Conservation (phyloP, 2,329 filamentous ascomycete species). For the Ceratocystis ficicola region DNA sequence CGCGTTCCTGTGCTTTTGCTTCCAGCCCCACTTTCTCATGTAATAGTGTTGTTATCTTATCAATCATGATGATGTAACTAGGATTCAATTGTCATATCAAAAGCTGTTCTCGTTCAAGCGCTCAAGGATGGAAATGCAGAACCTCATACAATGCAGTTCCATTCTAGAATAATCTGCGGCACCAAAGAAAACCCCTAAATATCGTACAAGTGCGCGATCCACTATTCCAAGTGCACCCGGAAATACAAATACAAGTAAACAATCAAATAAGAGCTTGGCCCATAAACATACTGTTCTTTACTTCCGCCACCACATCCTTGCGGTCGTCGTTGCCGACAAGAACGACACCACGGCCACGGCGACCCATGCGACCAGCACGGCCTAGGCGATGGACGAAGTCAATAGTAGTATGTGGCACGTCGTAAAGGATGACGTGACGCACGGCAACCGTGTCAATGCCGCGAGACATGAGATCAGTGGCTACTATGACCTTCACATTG, state of each 20-base stretch:
- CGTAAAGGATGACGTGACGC: conserved; percentile 82
- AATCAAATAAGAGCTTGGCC: conserved; percentile 61
- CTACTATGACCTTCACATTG: conserved; percentile 84
- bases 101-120: no score
- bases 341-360: conserved; percentile 78
- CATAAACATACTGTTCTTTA: conserved; percentile 78
- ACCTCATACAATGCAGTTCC: no score
- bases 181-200: not conserved
- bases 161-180: no score
- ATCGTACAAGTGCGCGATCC: not conserved
- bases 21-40: not conserved
- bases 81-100: not conserved
- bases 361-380: conserved; percentile 81
- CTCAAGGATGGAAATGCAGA: no score
- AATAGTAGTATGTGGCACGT: conserved; percentile 95
- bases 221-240: not conserved
- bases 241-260: not conserved
- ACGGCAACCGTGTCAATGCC: conserved; percentile 92
- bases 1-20: not conserved
- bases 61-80: not conserved
- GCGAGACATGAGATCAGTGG: conserved; percentile 81
- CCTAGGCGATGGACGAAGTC: conserved; percentile 97
- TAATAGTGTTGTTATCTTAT: not conserved
- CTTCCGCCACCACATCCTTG: conserved; percentile 80
- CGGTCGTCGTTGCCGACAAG: conserved; percentile 81